Conservation (phyloP, 2,329 filamentous ascomycete species). For the Sporothrix luriei region DNA sequence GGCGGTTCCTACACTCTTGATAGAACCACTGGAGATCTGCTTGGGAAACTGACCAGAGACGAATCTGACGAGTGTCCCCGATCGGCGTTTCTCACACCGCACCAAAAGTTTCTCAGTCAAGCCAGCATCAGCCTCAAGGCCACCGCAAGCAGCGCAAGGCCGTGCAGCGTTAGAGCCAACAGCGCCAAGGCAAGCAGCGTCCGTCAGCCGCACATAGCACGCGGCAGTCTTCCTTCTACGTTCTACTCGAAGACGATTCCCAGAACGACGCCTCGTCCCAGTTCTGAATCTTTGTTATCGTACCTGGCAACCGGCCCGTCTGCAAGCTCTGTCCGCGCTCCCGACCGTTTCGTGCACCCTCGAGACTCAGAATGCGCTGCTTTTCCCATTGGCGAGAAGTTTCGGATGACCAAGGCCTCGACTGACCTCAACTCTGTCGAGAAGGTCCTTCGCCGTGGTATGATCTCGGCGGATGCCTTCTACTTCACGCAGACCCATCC, state of each 20-base stretch:
- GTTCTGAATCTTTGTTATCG: conserved; percentile 38
- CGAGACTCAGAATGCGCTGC: conserved; percentile 40
- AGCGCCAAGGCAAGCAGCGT: conserved; percentile 19
- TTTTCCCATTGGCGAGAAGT: conserved; percentile 48
- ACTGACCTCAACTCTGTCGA: conserved; percentile 50
- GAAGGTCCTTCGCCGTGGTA: conserved; percentile 49
- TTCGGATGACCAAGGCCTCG: conserved; percentile 50
- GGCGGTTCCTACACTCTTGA: conserved; percentile 30
- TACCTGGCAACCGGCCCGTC: conserved; percentile 14
- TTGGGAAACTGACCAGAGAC: background rate
- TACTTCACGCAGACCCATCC: conserved; percentile 42
- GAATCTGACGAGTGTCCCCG: background rate
- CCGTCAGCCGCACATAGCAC: conserved; percentile 7
- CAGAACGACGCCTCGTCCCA: conserved; percentile 29
- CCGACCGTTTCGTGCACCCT: conserved; percentile 57
- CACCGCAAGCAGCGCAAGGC: background rate
- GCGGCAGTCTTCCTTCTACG: conserved; percentile 27
- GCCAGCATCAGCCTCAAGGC: conserved; percentile 15
- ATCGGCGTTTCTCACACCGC: conserved; percentile 16
- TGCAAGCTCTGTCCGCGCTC: conserved; percentile 36
- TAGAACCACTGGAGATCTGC: conserved; percentile 27
- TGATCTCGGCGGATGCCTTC: conserved; percentile 50
- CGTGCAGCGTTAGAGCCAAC: background rate
- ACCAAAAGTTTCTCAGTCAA: background rate
- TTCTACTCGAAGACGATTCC: conserved; percentile 33